Percentiles rank a stretch among this genome's conserved stretches.
phyloP scores from a whole-genome alignment of 2,329 filamentous ascomycete species.

The Exophiala dermatitidis region DNA sequence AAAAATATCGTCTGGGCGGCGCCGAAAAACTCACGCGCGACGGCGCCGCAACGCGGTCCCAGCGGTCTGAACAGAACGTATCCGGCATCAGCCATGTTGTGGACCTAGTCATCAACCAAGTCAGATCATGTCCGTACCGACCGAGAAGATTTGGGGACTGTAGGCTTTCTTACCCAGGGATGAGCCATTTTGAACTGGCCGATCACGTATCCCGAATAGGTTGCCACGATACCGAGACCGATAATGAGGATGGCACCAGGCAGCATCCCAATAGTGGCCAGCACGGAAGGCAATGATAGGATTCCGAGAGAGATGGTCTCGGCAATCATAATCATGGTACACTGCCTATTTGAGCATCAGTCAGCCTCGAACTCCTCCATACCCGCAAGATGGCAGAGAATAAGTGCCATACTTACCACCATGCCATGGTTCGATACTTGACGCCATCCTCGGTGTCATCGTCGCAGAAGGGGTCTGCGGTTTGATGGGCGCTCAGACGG shows the following conservation, averaged over 20 bases:
- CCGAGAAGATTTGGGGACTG: too few species aligned
- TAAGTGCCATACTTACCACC: constrained; percentile 14
- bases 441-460: constrained; percentile 17
- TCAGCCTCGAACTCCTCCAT: neutral
- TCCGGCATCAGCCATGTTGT: constrained; percentile 62
- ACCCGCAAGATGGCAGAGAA: too few species aligned
- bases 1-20: constrained; percentile 57
- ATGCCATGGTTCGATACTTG: constrained; percentile 22
- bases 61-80: constrained; percentile 45
- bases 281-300: constrained; percentile 48
- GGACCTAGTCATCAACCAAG: constrained; percentile 41
- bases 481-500: constrained; percentile 6
- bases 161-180: constrained; percentile 19
- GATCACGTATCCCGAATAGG: constrained; percentile 56
- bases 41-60: constrained; percentile 38
- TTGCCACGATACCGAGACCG: constrained; percentile 48
- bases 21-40: constrained; percentile 57
- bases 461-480: constrained; percentile 20
- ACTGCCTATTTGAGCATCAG: constrained; percentile 12
- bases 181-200: constrained; percentile 52
- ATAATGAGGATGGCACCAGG: constrained; percentile 50
- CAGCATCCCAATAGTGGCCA: constrained; percentile 48
- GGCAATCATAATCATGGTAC: constrained; percentile 46
- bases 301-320: constrained; percentile 54
- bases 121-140: too few species aligned